Conservation (phyloP, 2,329 filamentous ascomycete species). For the Sporothrix protearum region DNA sequence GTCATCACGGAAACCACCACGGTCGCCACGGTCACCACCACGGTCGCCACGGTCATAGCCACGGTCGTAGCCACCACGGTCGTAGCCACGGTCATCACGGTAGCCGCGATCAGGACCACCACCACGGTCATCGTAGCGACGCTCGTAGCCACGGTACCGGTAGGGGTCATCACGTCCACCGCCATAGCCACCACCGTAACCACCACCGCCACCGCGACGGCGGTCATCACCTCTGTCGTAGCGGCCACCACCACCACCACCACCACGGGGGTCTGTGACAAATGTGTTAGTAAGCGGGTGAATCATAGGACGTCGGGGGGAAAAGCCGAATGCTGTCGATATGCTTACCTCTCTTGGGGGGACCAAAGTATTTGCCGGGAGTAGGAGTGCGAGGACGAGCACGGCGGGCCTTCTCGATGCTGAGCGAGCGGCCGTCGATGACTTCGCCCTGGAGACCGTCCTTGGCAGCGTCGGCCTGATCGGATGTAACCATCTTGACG, state of each 20-base stretch:
- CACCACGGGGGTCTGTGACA: constrained; percentile 36
- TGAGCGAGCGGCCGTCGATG: constrained; percentile 90
- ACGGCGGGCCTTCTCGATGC: constrained; percentile 98
- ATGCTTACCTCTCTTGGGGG: constrained; percentile 88
- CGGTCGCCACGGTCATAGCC: constrained; percentile 45
- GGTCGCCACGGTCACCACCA: constrained; percentile 16
- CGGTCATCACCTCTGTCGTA: constrained; percentile 59
- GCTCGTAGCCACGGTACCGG: constrained; percentile 41
- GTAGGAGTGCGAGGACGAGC: constrained; percentile 92
- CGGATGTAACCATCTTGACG: constrained; percentile 95
- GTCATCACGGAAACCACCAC: constrained; percentile 32
- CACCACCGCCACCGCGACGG: constrained; percentile 41
- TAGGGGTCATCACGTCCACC: constrained; percentile 41
- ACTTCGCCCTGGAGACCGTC: constrained; percentile 93
- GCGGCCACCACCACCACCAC: constrained; percentile 47
- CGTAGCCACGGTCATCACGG: constrained; percentile 44
- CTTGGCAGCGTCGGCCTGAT: constrained; percentile 94
- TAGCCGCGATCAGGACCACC: constrained; percentile 48
- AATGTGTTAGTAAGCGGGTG: neutral
- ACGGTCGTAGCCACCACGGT: constrained; percentile 41
- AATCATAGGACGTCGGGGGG: constrained; percentile 41
- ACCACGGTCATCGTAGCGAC: constrained; percentile 33
- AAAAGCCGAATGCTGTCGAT: constrained; percentile 31
- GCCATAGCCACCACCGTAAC: constrained; percentile 52
- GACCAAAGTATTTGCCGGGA: constrained; percentile 98